phyloP scores from a whole-genome alignment of 2,329 filamentous ascomycete genomes.

The Aspergillus phoenicis region DNA sequence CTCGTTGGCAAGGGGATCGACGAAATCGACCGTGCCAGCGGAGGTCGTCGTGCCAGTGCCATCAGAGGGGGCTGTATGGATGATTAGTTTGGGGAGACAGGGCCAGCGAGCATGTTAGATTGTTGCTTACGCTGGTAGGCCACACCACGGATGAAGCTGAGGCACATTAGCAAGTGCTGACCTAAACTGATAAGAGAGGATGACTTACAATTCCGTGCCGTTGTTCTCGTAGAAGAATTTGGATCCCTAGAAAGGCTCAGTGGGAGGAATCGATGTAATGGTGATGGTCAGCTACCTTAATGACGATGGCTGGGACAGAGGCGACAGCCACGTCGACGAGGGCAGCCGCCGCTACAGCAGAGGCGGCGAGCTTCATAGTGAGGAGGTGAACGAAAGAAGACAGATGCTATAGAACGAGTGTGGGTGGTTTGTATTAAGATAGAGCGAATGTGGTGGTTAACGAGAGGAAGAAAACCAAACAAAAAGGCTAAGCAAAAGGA shows the following conservation, averaged over 20 bases:
- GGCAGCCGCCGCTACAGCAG: conserved; percentile 49
- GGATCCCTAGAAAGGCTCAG: conserved; percentile 55
- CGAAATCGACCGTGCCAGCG: conserved; percentile 60
- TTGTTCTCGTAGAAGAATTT: conserved; percentile 87
- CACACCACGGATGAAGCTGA: conserved; percentile 80
- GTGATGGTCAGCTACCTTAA: conserved; percentile 58
- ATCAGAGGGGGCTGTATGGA: conserved; percentile 59
- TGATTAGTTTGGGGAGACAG: neutral
- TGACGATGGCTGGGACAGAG: conserved; percentile 59
- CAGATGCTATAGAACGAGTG: neutral
- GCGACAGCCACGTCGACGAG: conserved; percentile 52
- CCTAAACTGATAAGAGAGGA: neutral
- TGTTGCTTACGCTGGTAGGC: conserved; percentile 73
- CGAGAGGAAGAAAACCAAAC: neutral
- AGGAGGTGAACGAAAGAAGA: conserved; percentile 5
- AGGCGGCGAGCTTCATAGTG: conserved; percentile 56
- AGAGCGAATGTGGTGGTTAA: conserved; percentile 2
- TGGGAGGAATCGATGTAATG: neutral
- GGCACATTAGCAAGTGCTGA: neutral
- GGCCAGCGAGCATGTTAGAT: neutral
- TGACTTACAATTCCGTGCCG: conserved; percentile 66
- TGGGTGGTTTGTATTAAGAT: neutral
- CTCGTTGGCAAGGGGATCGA: conserved; percentile 76
- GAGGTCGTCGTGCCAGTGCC: conserved; percentile 54
- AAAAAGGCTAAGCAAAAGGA: neutral